phyloP scores from a whole-genome alignment of 257 asterid species.

The Przewalskia tangutica region DNA sequence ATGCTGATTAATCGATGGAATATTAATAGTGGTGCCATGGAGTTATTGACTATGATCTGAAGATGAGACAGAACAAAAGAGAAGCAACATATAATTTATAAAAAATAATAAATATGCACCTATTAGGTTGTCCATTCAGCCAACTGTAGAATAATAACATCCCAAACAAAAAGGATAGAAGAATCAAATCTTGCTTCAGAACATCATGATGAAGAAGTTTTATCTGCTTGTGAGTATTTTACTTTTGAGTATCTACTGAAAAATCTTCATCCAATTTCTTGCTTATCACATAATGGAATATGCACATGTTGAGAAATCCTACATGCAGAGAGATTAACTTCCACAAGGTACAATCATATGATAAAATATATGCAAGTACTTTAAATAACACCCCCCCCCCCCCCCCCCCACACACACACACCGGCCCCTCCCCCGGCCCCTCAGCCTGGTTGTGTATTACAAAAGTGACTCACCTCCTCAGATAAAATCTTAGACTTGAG shows the following conservation, averaged over 20 bases:
- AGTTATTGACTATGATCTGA: neutral
- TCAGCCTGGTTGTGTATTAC: neutral
- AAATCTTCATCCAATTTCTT: neutral
- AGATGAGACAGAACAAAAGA: neutral
- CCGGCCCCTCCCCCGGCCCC: too few relatives aligned
- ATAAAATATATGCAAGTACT: neutral
- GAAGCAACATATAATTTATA: neutral
- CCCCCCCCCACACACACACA: too few relatives aligned
- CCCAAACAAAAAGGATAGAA: neutral
- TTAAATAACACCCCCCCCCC: neutral
- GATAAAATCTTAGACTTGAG: slow-evolving; percentile 56
- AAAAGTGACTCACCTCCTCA: slow-evolving; percentile 40
- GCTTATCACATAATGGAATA: neutral
- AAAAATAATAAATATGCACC: neutral
- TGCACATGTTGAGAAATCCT: neutral
- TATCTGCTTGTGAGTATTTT: too few relatives aligned
- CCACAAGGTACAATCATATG: neutral
- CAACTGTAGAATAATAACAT: neutral
- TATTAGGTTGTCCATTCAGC: neutral
- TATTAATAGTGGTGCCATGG: neutral
- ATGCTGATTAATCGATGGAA: neutral
- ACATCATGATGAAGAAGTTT: too few relatives aligned
- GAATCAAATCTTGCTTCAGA: neutral
- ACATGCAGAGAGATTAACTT: neutral
- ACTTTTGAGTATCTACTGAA: neutral